A percentile compares a stretch with the other conserved stretches of the same genome.
phyloP scores from a whole-genome alignment of 495 filamentous ascomycete species.

The Penicillium cosmopolitanum region DNA sequence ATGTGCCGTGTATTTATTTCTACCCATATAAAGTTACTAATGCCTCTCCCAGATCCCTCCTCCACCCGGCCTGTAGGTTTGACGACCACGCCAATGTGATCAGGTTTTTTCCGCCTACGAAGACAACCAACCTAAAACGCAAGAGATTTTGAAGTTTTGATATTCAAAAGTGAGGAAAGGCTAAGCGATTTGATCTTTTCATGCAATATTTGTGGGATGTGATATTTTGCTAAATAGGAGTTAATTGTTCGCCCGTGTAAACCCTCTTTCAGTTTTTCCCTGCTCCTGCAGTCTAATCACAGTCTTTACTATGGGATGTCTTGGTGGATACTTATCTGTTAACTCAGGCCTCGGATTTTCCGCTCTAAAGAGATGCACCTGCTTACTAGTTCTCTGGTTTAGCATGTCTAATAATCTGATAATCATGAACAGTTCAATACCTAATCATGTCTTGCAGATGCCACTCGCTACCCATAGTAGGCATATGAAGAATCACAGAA shows the following conservation, averaged over 20 bases:
- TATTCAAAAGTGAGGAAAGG: slow-evolving; percentile 13
- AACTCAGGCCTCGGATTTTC: neutral
- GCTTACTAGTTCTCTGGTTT: neutral
- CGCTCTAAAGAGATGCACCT: neutral
- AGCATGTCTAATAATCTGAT: neutral
- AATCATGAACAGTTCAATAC: neutral
- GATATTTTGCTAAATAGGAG: slow-evolving; percentile 17
- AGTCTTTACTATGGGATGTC: neutral
- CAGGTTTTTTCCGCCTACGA: neutral
- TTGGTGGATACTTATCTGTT: neutral
- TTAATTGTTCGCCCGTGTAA: slow-evolving; percentile 13
- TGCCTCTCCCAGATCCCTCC: slow-evolving; percentile 47
- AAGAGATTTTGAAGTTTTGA: neutral
- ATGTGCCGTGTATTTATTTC: neutral
- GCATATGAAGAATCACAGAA: neutral
- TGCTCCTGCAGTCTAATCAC: slow-evolving; percentile 1
- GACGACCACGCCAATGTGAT: neutral
- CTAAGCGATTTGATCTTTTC: slow-evolving; percentile 11
- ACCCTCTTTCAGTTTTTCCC: neutral
- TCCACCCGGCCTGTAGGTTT: slow-evolving; percentile 53
- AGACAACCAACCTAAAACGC: neutral
- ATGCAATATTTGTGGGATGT: slow-evolving; percentile 13
- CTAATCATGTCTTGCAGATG: neutral
- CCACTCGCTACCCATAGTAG: neutral
- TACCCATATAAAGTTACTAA: neutral